Percentiles rank a stretch among this genome's conserved stretches.
These are phyloP conservation scores for Lepidium africanum DNA, from an alignment of 345 rosid genomes.

Conservation along the genomic window DNA sequence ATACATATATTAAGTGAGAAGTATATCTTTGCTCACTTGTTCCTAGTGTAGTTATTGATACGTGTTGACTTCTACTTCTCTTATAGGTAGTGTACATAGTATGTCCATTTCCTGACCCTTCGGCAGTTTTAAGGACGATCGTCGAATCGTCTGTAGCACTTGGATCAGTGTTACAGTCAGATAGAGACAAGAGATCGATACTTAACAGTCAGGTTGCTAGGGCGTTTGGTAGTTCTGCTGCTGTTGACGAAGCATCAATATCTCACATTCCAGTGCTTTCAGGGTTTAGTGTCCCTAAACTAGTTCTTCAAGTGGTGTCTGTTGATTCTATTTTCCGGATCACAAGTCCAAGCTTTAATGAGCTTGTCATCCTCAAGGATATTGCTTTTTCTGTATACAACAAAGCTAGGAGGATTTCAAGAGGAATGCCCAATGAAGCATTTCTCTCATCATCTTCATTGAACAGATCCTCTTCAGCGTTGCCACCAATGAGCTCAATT, in stretches of 20 bases:
- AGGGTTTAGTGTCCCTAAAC: conserved; percentile 77
- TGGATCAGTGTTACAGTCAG: conserved; percentile 66
- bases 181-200: conserved; percentile 61
- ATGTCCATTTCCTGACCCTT: conserved; percentile 97
- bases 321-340: conserved; percentile 93
- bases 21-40: neutral
- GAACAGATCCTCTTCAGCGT: conserved; percentile 57
- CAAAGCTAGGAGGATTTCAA: conserved; percentile 83
- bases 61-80: conserved; percentile 15
- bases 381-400: conserved; percentile 91
- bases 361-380: conserved; percentile 85
- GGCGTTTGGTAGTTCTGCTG: conserved; percentile 75
- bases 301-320: conserved; percentile 85
- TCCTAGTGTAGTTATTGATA: conserved; percentile 2
- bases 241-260: conserved; percentile 83
- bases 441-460: conserved; percentile 51
- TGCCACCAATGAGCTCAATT: conserved; percentile 54
- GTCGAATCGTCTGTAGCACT: conserved; percentile 82
- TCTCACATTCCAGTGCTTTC: conserved; percentile 75
- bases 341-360: conserved; percentile 75
- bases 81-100: conserved; percentile 91
- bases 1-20: neutral
- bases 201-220: conserved; percentile 78
- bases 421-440: conserved; percentile 58
- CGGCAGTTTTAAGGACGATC: conserved; percentile 77